Percentiles rank a stretch among this genome's conserved stretches.
Evolutionary conservation across 768 basidiomycete species (phyloP).

Genomic region (Leccinum variicolor): DNA sequence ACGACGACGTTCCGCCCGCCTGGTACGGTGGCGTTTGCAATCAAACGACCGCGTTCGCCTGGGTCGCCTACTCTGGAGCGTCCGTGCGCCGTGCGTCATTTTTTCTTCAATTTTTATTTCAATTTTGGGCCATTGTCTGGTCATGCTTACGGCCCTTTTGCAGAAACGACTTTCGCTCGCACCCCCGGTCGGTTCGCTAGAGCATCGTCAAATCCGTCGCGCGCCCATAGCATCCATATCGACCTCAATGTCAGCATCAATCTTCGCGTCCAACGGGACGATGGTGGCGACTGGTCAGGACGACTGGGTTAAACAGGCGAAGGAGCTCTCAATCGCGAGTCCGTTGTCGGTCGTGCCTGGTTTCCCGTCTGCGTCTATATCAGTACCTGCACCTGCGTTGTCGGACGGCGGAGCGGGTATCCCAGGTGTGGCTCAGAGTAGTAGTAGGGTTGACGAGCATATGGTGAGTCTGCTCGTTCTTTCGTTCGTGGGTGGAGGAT

Average conservation of each 20-base stretch:
- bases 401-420: neutral
- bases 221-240: conserved; percentile 20
- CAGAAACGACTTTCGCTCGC: conserved; percentile 61
- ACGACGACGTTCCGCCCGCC: conserved; percentile 32
- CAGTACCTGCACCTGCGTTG: neutral
- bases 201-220: conserved; percentile 25
- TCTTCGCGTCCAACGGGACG: neutral
- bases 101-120: neutral
- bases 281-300: conserved; percentile 44
- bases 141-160: neutral
- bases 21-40: conserved; percentile 21
- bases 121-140: neutral
- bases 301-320: conserved; percentile 74
- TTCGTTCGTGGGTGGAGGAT: neutral
- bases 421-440: neutral
- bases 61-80: conserved; percentile 47
- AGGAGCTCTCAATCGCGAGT: conserved; percentile 54
- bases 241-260: neutral
- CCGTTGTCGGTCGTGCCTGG: conserved; percentile 18
- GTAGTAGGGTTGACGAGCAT: conserved; percentile 33
- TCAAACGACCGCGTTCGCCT: conserved; percentile 64
- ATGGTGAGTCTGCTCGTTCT: conserved; percentile 40
- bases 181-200: conserved; percentile 22
- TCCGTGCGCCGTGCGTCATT: conserved; percentile 43
- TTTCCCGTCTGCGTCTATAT: neutral